These are phyloP conservation scores for Rhodofomes roseus DNA, from an alignment of 1,284 basidiomycete genomes.

Conservation along the genomic window DNA sequence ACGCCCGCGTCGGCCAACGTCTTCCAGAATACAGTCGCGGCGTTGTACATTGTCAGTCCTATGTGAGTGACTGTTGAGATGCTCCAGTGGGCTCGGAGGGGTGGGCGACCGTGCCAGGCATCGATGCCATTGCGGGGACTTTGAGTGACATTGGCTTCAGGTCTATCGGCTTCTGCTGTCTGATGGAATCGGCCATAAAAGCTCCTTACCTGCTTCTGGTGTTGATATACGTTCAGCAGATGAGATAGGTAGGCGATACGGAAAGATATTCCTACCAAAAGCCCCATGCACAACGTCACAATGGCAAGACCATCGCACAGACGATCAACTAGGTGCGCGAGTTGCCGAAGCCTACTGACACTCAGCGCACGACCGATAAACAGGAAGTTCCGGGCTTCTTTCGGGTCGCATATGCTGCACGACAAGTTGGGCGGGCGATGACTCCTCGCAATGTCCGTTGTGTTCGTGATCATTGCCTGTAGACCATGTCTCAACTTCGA, in stretches of 20 bases:
- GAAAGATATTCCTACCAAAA: neutral
- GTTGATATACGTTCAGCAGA: neutral
- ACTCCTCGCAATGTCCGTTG: too few relatives aligned
- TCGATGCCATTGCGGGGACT: neutral
- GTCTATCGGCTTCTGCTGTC: neutral
- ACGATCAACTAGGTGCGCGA: too few relatives aligned
- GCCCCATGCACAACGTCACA: neutral
- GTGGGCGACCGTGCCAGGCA: neutral
- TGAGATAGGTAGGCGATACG: neutral
- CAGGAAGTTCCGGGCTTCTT: too few relatives aligned
- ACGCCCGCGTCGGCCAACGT: constrained; percentile 54
- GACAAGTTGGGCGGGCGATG: too few relatives aligned
- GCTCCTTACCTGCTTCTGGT: neutral
- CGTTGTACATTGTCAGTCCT: constrained; percentile 39
- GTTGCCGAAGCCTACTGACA: too few relatives aligned
- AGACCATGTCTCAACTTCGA: too few relatives aligned
- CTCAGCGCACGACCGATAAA: too few relatives aligned
- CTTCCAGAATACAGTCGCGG: constrained; percentile 55
- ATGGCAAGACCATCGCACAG: too few relatives aligned
- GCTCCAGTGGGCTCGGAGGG: neutral
- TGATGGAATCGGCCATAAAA: neutral
- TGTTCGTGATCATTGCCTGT: too few relatives aligned
- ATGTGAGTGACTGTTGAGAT: neutral
- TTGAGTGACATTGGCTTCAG: neutral
- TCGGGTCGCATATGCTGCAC: too few relatives aligned